Conservation (phyloP, 2,329 filamentous ascomycete genomes). For the Scedosporium dehoogii region DNA sequence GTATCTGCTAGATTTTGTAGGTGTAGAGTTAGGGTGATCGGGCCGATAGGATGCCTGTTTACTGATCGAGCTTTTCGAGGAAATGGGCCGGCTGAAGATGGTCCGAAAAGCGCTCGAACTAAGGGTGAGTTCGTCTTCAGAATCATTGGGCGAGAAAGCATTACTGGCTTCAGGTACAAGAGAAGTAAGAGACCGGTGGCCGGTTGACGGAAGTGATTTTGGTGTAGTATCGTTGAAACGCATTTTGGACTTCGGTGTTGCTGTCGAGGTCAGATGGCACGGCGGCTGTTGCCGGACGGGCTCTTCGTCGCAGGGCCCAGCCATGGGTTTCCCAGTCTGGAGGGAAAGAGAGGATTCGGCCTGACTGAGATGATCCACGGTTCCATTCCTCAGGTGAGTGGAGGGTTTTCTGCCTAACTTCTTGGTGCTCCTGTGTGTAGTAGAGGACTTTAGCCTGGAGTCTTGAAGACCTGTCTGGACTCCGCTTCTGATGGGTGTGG, state of each 20-base stretch:
- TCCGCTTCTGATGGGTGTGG: too few relatives aligned
- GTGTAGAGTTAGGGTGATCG: neutral
- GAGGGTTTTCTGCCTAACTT: too few relatives aligned
- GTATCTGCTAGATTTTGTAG: neutral
- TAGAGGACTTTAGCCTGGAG: too few relatives aligned
- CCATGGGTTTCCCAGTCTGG: too few relatives aligned
- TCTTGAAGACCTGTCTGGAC: too few relatives aligned
- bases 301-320: too few relatives aligned
- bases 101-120: neutral
- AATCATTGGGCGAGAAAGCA: neutral
- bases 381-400: too few relatives aligned
- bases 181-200: conserved; percentile 3
- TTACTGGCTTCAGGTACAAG: conserved; percentile 2
- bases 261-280: neutral
- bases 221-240: conserved; percentile 5
- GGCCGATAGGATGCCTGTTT: neutral
- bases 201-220: neutral
- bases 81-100: neutral
- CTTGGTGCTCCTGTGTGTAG: too few relatives aligned
- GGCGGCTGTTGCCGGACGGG: neutral
- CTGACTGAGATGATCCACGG: too few relatives aligned
- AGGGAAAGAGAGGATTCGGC: too few relatives aligned
- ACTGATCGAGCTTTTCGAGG: neutral
- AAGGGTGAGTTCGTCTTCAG: conserved; percentile 2
- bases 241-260: conserved; percentile 13